Conservation (phyloP, 345 rosid genomes). For the Citrus hindsii region DNA sequence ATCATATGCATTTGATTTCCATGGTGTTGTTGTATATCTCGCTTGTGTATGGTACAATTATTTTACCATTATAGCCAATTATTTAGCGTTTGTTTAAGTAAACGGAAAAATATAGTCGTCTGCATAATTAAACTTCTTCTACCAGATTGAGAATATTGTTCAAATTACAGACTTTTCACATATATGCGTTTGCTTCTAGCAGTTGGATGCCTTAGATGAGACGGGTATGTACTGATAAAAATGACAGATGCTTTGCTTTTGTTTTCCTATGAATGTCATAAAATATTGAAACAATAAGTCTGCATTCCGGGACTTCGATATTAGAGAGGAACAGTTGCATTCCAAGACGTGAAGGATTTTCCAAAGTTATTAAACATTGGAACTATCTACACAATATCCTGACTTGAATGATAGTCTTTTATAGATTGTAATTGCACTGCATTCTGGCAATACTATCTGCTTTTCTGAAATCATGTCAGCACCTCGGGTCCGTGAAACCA, state of each 20-base stretch:
- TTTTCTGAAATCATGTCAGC: constrained; percentile 21
- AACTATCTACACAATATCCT: constrained; percentile 3
- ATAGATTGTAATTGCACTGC: not conserved
- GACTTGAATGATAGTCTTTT: not conserved
- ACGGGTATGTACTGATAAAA: not conserved
- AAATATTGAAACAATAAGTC: not conserved
- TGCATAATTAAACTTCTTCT: too few species aligned
- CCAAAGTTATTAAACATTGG: constrained; percentile 9
- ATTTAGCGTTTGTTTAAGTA: too few species aligned
- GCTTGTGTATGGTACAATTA: too few species aligned
- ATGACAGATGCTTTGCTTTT: not conserved
- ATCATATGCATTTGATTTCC: not conserved
- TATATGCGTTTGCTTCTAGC: not conserved
- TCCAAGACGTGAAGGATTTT: not conserved
- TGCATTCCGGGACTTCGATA: not conserved
- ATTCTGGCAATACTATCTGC: not conserved
- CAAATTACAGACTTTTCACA: too few species aligned
- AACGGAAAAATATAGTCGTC: too few species aligned
- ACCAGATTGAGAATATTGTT: too few species aligned
- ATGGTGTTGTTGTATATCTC: not conserved
- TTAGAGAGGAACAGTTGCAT: not conserved
- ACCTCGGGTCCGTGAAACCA: constrained; percentile 29
- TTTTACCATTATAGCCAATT: too few species aligned
- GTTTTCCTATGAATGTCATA: not conserved
- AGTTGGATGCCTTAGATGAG: not conserved